Evolutionary conservation across 192 early-diverging fungal species (phyloP).

Genomic region (Coemansia sp.): DNA sequence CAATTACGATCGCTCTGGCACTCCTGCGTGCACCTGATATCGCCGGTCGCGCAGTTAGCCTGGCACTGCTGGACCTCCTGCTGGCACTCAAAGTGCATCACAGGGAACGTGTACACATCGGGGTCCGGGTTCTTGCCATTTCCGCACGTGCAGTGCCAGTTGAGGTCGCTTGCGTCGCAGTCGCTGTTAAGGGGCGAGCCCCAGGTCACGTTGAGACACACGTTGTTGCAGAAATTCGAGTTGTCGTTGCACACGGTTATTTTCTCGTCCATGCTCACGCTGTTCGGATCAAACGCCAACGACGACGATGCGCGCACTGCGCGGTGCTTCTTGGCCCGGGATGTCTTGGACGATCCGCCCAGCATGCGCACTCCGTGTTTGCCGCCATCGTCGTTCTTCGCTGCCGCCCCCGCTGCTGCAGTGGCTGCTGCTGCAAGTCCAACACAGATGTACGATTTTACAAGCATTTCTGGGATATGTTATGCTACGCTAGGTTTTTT

Average conservation of each 20-base stretch:
- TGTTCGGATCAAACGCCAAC: conserved; percentile 39
- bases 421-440: conserved; percentile 27
- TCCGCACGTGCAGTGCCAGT: conserved; percentile 54
- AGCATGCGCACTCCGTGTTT: conserved; percentile 26
- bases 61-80: conserved; percentile 55
- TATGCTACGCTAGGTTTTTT: not conserved
- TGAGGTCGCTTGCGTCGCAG: conserved; percentile 47
- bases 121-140: conserved; percentile 57
- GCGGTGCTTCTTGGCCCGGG: conserved; percentile 29
- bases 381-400: conserved; percentile 1
- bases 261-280: conserved; percentile 42
- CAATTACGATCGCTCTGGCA: conserved; percentile 56
- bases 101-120: conserved; percentile 55
- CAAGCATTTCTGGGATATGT: conserved; percentile 19
- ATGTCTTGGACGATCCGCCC: conserved; percentile 12
- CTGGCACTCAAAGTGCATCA: conserved; percentile 56
- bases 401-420: conserved; percentile 10
- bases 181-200: conserved; percentile 47
- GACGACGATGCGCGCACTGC: conserved; percentile 24
- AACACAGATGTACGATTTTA: conserved; percentile 27
- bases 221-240: conserved; percentile 56
- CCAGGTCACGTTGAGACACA: conserved; percentile 57
- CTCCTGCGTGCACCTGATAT: conserved; percentile 54
- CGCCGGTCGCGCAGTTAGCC: conserved; percentile 54
- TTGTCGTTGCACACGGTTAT: conserved; percentile 57